Percentiles rank a stretch among this genome's conserved stretches.
Evolutionary conservation across 148 eudicot species (phyloP).

Genomic region (Cornus kousa): DNA sequence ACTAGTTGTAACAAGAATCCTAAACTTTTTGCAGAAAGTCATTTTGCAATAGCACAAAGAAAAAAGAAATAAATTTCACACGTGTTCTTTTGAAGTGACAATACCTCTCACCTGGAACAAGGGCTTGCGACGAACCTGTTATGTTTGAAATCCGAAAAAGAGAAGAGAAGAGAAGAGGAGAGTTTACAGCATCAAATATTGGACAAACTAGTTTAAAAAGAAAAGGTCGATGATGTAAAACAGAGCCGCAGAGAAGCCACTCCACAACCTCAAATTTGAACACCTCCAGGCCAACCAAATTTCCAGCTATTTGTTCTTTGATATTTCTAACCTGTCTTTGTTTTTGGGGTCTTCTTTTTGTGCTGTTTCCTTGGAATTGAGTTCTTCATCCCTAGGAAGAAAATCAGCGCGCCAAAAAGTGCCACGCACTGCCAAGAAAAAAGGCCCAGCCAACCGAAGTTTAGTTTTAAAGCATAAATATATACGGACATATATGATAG

Average conservation of each 20-base stretch:
- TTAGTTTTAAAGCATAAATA: not conserved
- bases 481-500: not conserved
- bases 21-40: too few species aligned
- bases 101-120: slow-evolving; percentile 7
- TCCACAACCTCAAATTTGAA: not conserved
- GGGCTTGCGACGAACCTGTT: not conserved
- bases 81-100: not conserved
- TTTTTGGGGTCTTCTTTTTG: slow-evolving; percentile 52
- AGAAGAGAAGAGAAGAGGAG: not conserved
- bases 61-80: not conserved
- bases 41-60: not conserved
- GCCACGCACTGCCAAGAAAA: slow-evolving; percentile 49
- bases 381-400: slow-evolving; percentile 69
- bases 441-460: not conserved
- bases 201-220: not conserved
- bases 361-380: slow-evolving; percentile 46
- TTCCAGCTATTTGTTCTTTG: not conserved
- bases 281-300: not conserved
- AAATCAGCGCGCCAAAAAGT: slow-evolving; percentile 63
- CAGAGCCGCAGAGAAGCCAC: not conserved
- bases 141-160: not conserved
- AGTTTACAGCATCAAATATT: slow-evolving; percentile 6
- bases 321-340: slow-evolving; percentile 42
- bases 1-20: not conserved
- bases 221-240: not conserved